Conservation (phyloP, 768 basidiomycete genomes). For the Boletus barrowsii region DNA sequence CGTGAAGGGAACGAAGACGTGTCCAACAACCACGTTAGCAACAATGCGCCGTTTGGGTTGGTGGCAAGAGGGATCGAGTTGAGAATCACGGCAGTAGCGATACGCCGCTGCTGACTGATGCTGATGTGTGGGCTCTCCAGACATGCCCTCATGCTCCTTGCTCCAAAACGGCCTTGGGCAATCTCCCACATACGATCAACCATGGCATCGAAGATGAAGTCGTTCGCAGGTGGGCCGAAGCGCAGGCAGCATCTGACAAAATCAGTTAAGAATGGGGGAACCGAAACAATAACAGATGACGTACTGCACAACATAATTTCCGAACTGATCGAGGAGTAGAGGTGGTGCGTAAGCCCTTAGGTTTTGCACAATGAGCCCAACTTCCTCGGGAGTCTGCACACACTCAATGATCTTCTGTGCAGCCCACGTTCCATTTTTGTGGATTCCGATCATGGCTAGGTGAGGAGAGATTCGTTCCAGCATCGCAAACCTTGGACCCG, state of each 20-base stretch:
- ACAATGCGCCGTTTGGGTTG: constrained; percentile 93
- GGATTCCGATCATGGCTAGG: constrained; percentile 95
- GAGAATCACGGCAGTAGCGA: constrained; percentile 90
- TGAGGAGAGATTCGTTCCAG: constrained; percentile 91
- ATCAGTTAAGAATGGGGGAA: constrained; percentile 5
- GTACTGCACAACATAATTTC: constrained; percentile 91
- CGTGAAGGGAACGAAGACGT: constrained; percentile 94
- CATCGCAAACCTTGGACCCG: constrained; percentile 79
- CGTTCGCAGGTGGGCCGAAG: constrained; percentile 85
- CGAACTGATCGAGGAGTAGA: constrained; percentile 89
- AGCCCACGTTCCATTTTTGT: constrained; percentile 99
- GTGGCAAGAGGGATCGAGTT: constrained; percentile 98
- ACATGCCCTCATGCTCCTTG: constrained; percentile 96
- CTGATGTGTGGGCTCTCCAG: constrained; percentile 88
- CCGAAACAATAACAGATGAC: constrained; percentile 28
- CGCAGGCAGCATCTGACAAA: constrained; percentile 77
- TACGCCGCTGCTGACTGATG: constrained; percentile 88
- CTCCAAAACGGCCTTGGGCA: constrained; percentile 96
- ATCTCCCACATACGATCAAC: constrained; percentile 98
- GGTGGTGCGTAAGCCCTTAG: constrained; percentile 90
- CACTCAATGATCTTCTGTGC: constrained; percentile 99
- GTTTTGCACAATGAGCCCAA: constrained; percentile 79
- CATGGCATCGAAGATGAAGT: constrained; percentile 98
- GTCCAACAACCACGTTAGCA: constrained; percentile 96
- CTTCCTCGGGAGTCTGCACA: constrained; percentile 82